Evolutionary conservation across 2,329 filamentous ascomycete species (phyloP), one percentile per base, ranked within the genome.

Genomic region (Claviceps humidiphila): DNA sequence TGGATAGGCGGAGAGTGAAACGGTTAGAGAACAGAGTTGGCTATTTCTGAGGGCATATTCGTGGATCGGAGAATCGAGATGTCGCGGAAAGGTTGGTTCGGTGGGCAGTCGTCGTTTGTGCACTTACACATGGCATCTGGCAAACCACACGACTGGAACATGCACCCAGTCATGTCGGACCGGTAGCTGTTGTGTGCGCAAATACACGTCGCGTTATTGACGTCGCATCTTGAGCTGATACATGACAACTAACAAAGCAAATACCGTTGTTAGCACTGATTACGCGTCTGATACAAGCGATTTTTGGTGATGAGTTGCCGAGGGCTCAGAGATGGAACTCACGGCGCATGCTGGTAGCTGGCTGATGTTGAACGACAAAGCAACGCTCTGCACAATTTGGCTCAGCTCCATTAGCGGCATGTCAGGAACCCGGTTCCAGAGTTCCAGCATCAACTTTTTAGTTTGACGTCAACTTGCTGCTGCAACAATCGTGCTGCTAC

Each of bases 151-250:
- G 42, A 53, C 41, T 50, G 51, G 51, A 47, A 61, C 58, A 41
- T 53, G 52, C 53, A 62, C 60, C 39, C 59, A 53, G 52, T 48
- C 61, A 64, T 14, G 53, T 53, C 41, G 49, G 51, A 51, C 58
- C 53, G 9, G 53, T 53, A 13, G 47, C 47, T 20, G 51, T 47
- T n/a, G 26, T 52, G 24, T 8, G 16, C 24, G 26, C 51, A 52
- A 13, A 52, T 40, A 47, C 60, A 64, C 2, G 54, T 16, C n/a
- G 59, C 57, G 34, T 48, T 51, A 6, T 47, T 17, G 24, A 58
- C 24, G 9, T 57, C 58, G 24, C 51, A 52, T 44, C 24, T 42
- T 11, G 50, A 49, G 2, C 49, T 20, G 40, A 61, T 54, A 38
- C 61, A 63, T 47, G 47, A 22, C 47, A 56, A 47, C 60, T 63